phyloP scores from a whole-genome alignment of 2,329 filamentous ascomycete genomes.

The Rhytidhysteron rufulum region DNA sequence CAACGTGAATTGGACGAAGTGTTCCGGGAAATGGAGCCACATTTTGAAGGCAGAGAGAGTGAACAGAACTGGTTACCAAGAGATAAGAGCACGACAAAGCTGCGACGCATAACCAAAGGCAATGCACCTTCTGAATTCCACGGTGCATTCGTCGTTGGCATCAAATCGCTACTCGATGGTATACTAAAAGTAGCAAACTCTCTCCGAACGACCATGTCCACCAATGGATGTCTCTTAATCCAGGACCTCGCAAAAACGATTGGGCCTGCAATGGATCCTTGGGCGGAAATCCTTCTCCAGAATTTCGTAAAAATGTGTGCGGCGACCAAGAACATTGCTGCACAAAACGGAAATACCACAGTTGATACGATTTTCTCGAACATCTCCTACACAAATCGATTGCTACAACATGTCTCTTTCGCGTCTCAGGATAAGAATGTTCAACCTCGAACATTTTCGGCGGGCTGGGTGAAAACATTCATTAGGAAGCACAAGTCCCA shows the following conservation, averaged over 20 bases:
- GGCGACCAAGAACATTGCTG: constrained; percentile 87
- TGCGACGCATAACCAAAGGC: constrained; percentile 75
- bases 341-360: constrained; percentile 74
- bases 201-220: constrained; percentile 82
- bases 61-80: constrained; percentile 88
- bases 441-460: constrained; percentile 73
- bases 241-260: constrained; percentile 78
- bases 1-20: constrained; percentile 84
- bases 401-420: constrained; percentile 79
- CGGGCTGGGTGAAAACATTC: constrained; percentile 80
- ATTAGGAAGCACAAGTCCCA: constrained; percentile 78
- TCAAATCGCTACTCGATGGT: constrained; percentile 76
- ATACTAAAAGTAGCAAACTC: constrained; percentile 83
- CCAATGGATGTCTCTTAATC: constrained; percentile 76
- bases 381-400: constrained; percentile 72
- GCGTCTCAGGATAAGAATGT: constrained; percentile 93
- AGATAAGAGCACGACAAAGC: constrained; percentile 73
- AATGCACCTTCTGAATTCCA: constrained; percentile 78
- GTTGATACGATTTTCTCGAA: constrained; percentile 78
- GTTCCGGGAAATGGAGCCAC: constrained; percentile 72
- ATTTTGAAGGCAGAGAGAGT: constrained; percentile 83
- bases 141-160: constrained; percentile 63
- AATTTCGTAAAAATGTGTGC: constrained; percentile 85
- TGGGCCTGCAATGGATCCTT: constrained; percentile 75
- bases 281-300: constrained; percentile 88